A percentile compares a stretch with the other conserved stretches of the same genome.
phyloP scores from a whole-genome alignment of 176 grass and related monocot genomes.

The Bromus sterilis region DNA sequence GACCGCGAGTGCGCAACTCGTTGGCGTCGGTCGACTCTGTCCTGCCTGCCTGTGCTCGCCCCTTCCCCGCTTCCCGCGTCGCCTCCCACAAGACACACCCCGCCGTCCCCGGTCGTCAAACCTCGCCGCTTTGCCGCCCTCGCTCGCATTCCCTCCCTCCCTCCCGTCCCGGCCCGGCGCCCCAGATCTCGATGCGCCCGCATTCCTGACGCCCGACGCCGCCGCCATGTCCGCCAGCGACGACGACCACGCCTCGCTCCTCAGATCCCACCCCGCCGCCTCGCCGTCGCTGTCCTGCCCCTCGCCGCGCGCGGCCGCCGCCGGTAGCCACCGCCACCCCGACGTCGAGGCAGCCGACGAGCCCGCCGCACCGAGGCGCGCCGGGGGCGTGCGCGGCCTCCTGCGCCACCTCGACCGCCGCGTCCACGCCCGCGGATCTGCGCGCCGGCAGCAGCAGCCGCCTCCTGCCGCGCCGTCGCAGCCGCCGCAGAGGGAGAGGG shows the following conservation, averaged over 20 bases:
- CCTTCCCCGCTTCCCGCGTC: constrained; percentile 8
- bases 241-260: constrained; percentile 32
- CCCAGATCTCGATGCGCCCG: constrained; percentile 47
- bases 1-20: too few relatives aligned
- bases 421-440: constrained; percentile 38
- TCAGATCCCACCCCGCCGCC: constrained; percentile 20
- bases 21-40: too few relatives aligned
- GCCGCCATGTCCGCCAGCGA: constrained; percentile 16
- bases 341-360: constrained; percentile 22
- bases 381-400: constrained; percentile 57
- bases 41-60: too few relatives aligned
- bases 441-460: constrained; percentile 36
- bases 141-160: constrained; percentile 10
- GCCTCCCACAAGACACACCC: neutral
- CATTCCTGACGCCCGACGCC: neutral
- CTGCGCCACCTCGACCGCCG: constrained; percentile 78
- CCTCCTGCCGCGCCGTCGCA: constrained; percentile 12
- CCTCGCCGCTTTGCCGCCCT: constrained; percentile 14
- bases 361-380: constrained; percentile 33
- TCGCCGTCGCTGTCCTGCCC: constrained; percentile 16
- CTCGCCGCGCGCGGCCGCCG: constrained; percentile 17
- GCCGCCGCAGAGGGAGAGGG: constrained; percentile 18
- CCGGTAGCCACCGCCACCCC: neutral
- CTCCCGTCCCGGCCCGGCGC: neutral
- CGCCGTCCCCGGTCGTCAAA: constrained; percentile 19